A percentile compares a stretch with the other conserved stretches of the same genome.
These are phyloP conservation scores for Phyllosticta citriasiana DNA, from an alignment of 2,329 filamentous ascomycete species.

Conservation along the genomic window DNA sequence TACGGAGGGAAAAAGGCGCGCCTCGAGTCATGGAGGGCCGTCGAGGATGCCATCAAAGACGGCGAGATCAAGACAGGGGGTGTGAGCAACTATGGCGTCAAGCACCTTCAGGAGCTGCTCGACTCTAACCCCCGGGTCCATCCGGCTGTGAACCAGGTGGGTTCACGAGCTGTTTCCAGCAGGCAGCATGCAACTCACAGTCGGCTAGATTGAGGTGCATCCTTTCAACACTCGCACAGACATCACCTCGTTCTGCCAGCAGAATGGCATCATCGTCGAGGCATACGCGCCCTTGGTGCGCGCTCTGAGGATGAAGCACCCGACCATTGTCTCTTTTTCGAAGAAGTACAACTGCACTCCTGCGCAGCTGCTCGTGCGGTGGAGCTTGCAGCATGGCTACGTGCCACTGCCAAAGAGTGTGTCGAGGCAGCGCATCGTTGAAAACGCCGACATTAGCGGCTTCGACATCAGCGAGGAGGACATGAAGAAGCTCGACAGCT, in stretches of 20 bases:
- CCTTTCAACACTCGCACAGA: constrained; percentile 66
- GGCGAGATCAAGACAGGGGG: constrained; percentile 63
- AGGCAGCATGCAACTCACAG: not conserved
- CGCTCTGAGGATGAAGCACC: constrained; percentile 59
- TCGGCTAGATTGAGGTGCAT: constrained; percentile 49
- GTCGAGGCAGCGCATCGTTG: constrained; percentile 49
- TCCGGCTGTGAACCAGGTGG: constrained; percentile 63
- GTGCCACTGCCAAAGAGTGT: constrained; percentile 67
- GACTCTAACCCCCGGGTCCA: constrained; percentile 49
- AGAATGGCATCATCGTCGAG: constrained; percentile 60
- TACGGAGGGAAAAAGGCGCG: constrained; percentile 62
- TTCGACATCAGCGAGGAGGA: constrained; percentile 56
- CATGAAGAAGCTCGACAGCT: constrained; percentile 50
- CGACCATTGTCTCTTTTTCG: constrained; percentile 50
- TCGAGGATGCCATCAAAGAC: constrained; percentile 64
- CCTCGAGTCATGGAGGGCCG: constrained; percentile 62
- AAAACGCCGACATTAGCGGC: constrained; percentile 52
- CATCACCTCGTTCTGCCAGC: constrained; percentile 57
- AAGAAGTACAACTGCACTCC: constrained; percentile 60
- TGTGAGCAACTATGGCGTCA: constrained; percentile 69
- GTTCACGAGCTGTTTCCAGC: constrained; percentile 19
- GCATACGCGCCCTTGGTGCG: constrained; percentile 72
- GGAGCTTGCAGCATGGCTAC: constrained; percentile 66
- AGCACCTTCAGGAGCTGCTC: constrained; percentile 64
- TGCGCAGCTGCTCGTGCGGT: constrained; percentile 66